Percentiles rank a stretch among this genome's conserved stretches.
Evolutionary conservation across 495 filamentous ascomycete genomes (phyloP).

Genomic region (Trichocladium antarcticum): DNA sequence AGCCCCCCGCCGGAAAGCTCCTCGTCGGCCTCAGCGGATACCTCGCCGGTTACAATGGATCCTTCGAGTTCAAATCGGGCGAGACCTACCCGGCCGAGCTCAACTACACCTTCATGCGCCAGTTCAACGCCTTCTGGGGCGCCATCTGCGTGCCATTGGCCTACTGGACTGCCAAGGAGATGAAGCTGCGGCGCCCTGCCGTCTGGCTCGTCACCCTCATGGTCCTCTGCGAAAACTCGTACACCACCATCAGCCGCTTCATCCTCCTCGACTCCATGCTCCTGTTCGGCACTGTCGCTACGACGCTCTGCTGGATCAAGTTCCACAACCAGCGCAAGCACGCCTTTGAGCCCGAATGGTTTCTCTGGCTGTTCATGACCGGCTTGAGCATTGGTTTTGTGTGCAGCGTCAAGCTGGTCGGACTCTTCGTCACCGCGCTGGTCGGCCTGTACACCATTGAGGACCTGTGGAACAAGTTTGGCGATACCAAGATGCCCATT

Average conservation of each 20-base stretch:
- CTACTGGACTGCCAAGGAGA: constrained; percentile 84
- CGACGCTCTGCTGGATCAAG: constrained; percentile 88
- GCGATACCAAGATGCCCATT: constrained; percentile 80
- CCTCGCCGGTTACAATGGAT: constrained; percentile 95
- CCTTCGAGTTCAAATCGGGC: constrained; percentile 98
- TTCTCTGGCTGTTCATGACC: constrained; percentile 78
- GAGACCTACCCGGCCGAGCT: constrained; percentile 87
- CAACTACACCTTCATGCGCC: constrained; percentile 96
- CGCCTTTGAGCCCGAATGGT: constrained; percentile 85
- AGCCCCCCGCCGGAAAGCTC: constrained; percentile 96
- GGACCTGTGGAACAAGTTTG: constrained; percentile 97
- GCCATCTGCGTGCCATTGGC: constrained; percentile 86
- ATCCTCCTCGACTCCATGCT: constrained; percentile 98
- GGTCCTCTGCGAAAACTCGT: constrained; percentile 97
- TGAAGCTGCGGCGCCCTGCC: constrained; percentile 72
- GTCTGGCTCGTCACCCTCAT: constrained; percentile 93
- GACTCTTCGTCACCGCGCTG: constrained; percentile 84
- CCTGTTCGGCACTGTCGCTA: constrained; percentile 93
- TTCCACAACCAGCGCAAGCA: constrained; percentile 78
- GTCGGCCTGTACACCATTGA: constrained; percentile 94
- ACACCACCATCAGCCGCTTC: constrained; percentile 95
- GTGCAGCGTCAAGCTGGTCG: constrained; percentile 96
- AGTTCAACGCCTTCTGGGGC: constrained; percentile 94
- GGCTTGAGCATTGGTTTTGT: constrained; percentile 94
- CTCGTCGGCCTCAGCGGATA: constrained; percentile 92